phyloP scores from a whole-genome alignment of 495 filamentous ascomycete species.

The Tricharina praecox region DNA sequence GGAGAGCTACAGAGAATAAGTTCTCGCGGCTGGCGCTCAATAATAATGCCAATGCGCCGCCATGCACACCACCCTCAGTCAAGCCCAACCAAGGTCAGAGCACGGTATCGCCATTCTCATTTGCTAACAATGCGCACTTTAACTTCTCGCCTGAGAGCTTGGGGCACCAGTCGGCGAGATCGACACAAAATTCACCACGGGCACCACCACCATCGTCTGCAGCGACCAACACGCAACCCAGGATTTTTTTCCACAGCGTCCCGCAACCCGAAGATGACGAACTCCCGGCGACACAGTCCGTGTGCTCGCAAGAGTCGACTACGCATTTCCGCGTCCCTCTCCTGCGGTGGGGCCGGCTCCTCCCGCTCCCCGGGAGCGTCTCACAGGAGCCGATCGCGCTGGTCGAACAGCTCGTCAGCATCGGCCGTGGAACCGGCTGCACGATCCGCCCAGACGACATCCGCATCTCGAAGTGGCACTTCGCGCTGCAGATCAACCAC shows the following conservation, averaged over 20 bases:
- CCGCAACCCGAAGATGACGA: not conserved
- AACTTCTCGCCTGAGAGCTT: slow-evolving; percentile 4
- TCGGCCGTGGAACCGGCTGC: slow-evolving; percentile 16
- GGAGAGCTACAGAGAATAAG: too few relatives aligned
- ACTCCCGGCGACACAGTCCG: slow-evolving; percentile 5
- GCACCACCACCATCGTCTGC: too few relatives aligned
- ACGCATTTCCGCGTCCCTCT: slow-evolving; percentile 11
- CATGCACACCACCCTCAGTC: not conserved
- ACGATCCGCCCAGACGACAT: slow-evolving; percentile 11
- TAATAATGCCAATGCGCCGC: not conserved
- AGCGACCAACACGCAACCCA: not conserved
- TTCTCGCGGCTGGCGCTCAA: slow-evolving; percentile 7
- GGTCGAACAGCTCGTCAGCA: slow-evolving; percentile 6
- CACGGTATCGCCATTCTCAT: not conserved
- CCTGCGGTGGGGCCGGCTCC: slow-evolving; percentile 18
- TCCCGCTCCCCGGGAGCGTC: slow-evolving; percentile 14
- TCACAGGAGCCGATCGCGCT: slow-evolving; percentile 9
- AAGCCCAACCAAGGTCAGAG: not conserved
- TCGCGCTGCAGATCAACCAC: slow-evolving; percentile 15
- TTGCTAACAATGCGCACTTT: not conserved
- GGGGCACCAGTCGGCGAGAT: not conserved
- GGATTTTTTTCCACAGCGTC: not conserved
- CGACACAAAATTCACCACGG: too few relatives aligned
- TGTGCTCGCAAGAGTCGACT: not conserved
- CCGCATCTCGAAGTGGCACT: slow-evolving; percentile 19